Percentiles rank a stretch among this genome's conserved stretches.
Evolutionary conservation across 2,329 filamentous ascomycete species (phyloP).

Genomic region (Davidsoniella australis): DNA sequence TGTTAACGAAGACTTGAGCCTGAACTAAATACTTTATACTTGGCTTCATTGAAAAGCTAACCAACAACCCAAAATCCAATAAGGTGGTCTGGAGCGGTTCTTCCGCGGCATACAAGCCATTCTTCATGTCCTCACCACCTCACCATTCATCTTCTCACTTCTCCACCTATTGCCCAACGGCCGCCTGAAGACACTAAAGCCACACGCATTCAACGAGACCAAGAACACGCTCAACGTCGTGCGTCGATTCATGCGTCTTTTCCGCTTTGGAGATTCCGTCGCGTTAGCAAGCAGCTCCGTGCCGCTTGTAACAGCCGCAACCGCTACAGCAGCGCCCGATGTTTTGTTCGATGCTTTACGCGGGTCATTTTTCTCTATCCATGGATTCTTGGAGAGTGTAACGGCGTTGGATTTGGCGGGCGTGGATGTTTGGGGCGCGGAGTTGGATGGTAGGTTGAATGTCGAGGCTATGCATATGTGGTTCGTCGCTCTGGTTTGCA

Average conservation of each 20-base stretch:
- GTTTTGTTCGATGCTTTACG: constrained; percentile 31
- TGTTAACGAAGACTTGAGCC: constrained; percentile 9
- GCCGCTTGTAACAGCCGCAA: neutral
- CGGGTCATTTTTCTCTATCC: constrained; percentile 45
- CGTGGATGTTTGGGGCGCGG: constrained; percentile 28
- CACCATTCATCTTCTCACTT: constrained; percentile 24
- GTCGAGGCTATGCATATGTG: constrained; percentile 52
- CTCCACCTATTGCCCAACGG: constrained; percentile 13
- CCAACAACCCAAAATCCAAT: constrained; percentile 25
- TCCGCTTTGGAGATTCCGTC: constrained; percentile 49
- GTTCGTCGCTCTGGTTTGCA: constrained; percentile 44
- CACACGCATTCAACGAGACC: constrained; percentile 19
- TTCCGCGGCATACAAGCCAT: constrained; percentile 40
- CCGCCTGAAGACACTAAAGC: constrained; percentile 18
- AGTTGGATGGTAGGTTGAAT: constrained; percentile 29
- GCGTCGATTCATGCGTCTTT: constrained; percentile 49
- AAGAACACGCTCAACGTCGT: constrained; percentile 28
- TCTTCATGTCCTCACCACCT: constrained; percentile 30
- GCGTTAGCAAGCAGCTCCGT: constrained; percentile 16
- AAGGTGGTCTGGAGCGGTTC: constrained; percentile 43
- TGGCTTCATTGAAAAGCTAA: constrained; percentile 24
- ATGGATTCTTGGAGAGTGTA: constrained; percentile 47
- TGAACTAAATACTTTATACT: neutral
- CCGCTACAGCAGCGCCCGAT: neutral
- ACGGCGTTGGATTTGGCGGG: constrained; percentile 39